Conservation (phyloP, 164 flowering plant species). For the Aristolochia californica region DNA sequence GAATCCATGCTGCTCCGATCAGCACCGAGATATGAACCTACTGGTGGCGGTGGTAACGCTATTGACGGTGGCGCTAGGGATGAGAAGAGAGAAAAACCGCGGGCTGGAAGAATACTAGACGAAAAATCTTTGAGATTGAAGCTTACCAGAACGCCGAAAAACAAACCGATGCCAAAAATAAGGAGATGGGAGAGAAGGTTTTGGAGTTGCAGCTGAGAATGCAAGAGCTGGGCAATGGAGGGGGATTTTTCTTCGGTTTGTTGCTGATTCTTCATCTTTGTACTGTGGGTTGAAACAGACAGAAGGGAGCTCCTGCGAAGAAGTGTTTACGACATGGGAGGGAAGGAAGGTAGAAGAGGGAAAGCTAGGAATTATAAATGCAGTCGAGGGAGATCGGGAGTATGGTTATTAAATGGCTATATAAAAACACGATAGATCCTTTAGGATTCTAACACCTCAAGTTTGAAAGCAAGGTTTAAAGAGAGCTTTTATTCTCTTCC, state of each 20-base stretch:
- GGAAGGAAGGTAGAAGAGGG: no score
- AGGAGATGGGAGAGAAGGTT: constrained; percentile 4
- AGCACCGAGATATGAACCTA: not conserved
- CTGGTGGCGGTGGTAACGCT: not conserved
- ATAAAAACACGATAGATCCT: no score
- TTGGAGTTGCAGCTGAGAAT: constrained; percentile 1
- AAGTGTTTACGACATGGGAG: no score
- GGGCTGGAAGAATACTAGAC: not conserved
- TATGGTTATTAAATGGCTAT: no score
- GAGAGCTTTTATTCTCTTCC: no score
- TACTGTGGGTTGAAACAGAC: not conserved
- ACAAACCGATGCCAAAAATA: constrained; percentile 6
- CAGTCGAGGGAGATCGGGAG: no score
- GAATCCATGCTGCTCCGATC: not conserved
- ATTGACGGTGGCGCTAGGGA: not conserved
- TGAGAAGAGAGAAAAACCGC: constrained; percentile 5
- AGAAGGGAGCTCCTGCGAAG: no score
- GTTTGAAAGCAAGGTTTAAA: no score
- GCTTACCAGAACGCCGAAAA: constrained; percentile 1
- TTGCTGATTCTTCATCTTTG: constrained; percentile 2
- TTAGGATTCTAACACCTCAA: no score
- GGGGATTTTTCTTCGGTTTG: not conserved
- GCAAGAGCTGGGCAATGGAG: not conserved
- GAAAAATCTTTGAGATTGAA: constrained; percentile 2
- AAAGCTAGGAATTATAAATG: no score